These are phyloP conservation scores for Eucalyptus albens DNA, from an alignment of 345 rosid species.

Conservation along the genomic window DNA sequence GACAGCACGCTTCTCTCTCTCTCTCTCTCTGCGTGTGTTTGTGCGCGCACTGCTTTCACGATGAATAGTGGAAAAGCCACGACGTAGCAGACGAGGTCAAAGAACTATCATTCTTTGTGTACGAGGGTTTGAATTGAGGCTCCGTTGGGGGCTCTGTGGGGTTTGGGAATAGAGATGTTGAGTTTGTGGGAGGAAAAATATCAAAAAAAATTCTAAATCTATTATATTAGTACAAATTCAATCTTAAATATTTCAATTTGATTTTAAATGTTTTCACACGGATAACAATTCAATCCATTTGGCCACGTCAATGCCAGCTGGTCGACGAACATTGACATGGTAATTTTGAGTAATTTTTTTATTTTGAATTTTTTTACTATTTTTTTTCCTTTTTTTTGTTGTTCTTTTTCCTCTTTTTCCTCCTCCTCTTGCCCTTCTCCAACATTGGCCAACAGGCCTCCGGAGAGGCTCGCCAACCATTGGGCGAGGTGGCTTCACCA, in stretches of 20 bases:
- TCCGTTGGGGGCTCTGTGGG: too few relatives aligned
- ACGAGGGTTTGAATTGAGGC: too few relatives aligned
- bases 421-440: too few relatives aligned
- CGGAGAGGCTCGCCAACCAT: accelerated
- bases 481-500: too few relatives aligned
- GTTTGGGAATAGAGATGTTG: not conserved
- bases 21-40: not conserved
- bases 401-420: too few relatives aligned
- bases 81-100: not conserved
- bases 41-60: not conserved
- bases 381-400: accelerated
- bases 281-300: accelerated
- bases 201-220: accelerated
- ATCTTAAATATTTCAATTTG: accelerated
- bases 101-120: not conserved
- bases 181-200: not conserved
- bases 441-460: accelerated
- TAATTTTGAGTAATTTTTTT: too few relatives aligned
- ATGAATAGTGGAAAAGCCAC: not conserved
- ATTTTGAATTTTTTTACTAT: too few relatives aligned
- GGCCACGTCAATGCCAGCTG: accelerated
- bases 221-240: accelerated
- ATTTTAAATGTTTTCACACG: accelerated
- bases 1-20: not conserved
- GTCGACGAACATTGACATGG: accelerated